Conservation (phyloP, 2,329 filamentous ascomycete species). For the Chaetoscypha palmicola region DNA sequence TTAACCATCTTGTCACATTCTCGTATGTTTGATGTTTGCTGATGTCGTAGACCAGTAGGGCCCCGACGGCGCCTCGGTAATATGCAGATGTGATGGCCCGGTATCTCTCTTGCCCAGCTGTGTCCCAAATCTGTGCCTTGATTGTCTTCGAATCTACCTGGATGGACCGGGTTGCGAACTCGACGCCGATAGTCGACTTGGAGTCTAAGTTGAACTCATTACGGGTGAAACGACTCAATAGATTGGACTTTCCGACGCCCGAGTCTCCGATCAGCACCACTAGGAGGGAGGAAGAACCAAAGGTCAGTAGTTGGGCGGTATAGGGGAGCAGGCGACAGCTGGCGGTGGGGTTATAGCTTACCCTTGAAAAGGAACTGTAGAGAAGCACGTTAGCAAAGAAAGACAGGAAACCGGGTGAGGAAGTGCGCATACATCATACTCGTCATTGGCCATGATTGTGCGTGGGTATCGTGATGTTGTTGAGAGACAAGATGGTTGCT, state of each 20-base stretch:
- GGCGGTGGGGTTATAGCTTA: slow-evolving; percentile 36
- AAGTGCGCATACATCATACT: slow-evolving; percentile 82
- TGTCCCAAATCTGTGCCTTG: slow-evolving; percentile 99
- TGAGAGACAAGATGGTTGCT: slow-evolving; percentile 5
- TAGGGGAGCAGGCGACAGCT: slow-evolving; percentile 21
- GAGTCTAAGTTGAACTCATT: slow-evolving; percentile 99
- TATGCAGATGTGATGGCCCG: slow-evolving; percentile 98
- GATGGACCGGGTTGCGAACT: slow-evolving; percentile 97
- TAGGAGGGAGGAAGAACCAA: slow-evolving; percentile 34
- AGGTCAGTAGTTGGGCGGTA: slow-evolving; percentile 25
- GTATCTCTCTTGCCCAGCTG: slow-evolving; percentile 96
- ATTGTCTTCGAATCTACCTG: slow-evolving; percentile 99
- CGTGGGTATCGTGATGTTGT: slow-evolving; percentile 22
- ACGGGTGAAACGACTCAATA: slow-evolving; percentile 97
- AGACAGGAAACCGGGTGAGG: slow-evolving; percentile 18
- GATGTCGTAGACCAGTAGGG: slow-evolving; percentile 97
- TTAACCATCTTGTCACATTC: slow-evolving; percentile 98
- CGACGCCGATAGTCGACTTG: slow-evolving; percentile 98
- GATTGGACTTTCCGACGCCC: slow-evolving; percentile 99
- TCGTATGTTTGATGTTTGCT: slow-evolving; percentile 99
- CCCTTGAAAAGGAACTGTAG: slow-evolving; percentile 97
- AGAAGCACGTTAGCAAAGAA: slow-evolving; percentile 32
- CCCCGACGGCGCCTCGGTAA: slow-evolving; percentile 95
- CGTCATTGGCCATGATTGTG: slow-evolving; percentile 92
- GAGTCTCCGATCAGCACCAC: slow-evolving; percentile 99